Base-by-base conservation (phyloP, 1,284 basidiomycete species). In the Trametes versicolor region DNA sequence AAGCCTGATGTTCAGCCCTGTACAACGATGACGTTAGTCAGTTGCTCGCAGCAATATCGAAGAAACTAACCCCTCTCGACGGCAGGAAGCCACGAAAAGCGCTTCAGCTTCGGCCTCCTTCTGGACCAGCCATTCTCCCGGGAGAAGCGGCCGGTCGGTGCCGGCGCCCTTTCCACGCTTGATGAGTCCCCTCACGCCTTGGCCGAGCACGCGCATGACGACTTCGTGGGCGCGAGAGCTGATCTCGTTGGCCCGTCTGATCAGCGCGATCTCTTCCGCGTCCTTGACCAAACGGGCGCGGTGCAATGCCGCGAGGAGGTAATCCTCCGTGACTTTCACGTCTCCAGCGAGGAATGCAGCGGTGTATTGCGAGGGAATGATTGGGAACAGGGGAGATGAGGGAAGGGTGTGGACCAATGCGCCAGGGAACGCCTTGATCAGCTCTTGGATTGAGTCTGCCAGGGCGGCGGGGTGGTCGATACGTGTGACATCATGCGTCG, bases 51-150 rank as follows among this genome's bases (percentile, higher is more conserved):
- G 39, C 21, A 25, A 6, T 25, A 2, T 10, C 2, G 56, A 34
- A 54, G 49, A 1, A 17, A 77, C 87, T 69, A 57, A 95, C 93
- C 93, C 94, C 79, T 94, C 89, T 66, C 94, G 83, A 55, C 93
- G 82, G 77, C 95, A 97, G 4, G 90, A 90, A 2, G 95, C 94
- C 4, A 95, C 92, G 69, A 97, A 98, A 5, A 96, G 84, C 0
- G 95, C 96, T 75, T 97, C 95, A 0, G 94, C 96, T 75, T 96
- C 95, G 0, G 88, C 90, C 78, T 98, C 96, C 72, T 92, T 93
- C 80, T 94, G 88, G 21, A 97, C 93, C 57, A 94, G 81, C 92
- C 95, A 97, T 73, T 94, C 89, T 2, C 87, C 82, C 1, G 88
- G 88, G 5, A 95, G 77, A 5, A 86, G 79, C 1, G 89, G 90